Conservation (phyloP, 768 basidiomycete species). For the Trametes gibbosa region DNA sequence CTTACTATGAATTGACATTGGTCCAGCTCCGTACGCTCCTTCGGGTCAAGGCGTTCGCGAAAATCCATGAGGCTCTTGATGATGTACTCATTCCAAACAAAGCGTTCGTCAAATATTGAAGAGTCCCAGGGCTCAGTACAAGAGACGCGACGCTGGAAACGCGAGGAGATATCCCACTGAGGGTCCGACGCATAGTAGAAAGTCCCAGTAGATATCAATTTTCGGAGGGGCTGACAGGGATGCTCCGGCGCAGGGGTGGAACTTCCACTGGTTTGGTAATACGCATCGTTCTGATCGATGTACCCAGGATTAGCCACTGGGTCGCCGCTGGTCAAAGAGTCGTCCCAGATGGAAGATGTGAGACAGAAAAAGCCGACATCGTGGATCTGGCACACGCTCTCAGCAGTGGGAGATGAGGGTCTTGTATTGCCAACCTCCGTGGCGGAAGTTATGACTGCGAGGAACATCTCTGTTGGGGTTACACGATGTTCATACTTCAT, state of each 20-base stretch:
- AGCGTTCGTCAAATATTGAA: slow-evolving; percentile 71
- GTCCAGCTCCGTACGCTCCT: slow-evolving; percentile 75
- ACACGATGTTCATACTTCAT: background rate
- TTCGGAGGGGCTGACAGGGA: slow-evolving; percentile 85
- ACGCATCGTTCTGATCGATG: slow-evolving; percentile 51
- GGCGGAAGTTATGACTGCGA: slow-evolving; percentile 76
- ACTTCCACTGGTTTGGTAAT: slow-evolving; percentile 38
- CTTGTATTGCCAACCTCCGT: slow-evolving; percentile 73
- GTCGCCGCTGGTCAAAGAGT: slow-evolving; percentile 54
- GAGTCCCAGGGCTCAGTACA: slow-evolving; percentile 41
- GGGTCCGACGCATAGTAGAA: slow-evolving; percentile 90
- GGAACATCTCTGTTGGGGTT: slow-evolving; percentile 60
- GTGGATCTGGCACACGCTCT: slow-evolving; percentile 79
- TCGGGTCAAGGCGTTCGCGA: slow-evolving; percentile 67
- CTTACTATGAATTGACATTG: slow-evolving; percentile 80
- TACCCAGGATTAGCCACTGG: slow-evolving; percentile 49
- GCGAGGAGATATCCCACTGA: slow-evolving; percentile 86
- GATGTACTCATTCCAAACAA: slow-evolving; percentile 95
- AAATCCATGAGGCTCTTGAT: slow-evolving; percentile 86
- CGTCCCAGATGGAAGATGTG: slow-evolving; percentile 83
- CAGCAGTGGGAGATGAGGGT: slow-evolving; percentile 52
- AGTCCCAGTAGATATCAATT: slow-evolving; percentile 86
- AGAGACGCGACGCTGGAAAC: slow-evolving; percentile 65
- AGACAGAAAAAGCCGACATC: slow-evolving; percentile 89
- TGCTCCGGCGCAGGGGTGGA: slow-evolving; percentile 62